These are phyloP conservation scores for Isabelozyma gotoi DNA, from an alignment of 805 yeast genomes.

Conservation along the genomic window DNA sequence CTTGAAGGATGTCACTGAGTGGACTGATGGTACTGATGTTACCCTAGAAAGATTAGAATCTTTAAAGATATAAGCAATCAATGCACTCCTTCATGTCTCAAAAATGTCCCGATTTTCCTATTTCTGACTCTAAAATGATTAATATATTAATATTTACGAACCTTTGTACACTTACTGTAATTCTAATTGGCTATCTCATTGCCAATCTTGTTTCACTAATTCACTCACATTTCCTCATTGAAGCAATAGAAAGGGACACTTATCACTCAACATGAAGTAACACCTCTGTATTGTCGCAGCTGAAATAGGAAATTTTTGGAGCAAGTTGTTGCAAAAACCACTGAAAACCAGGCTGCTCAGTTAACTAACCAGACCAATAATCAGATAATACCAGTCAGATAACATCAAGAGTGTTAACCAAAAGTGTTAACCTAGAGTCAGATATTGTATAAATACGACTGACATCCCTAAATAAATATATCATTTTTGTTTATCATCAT, in stretches of 20 bases:
- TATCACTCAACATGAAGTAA: no score
- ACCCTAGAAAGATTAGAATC: background rate
- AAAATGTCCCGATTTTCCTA: background rate
- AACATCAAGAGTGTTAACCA: background rate
- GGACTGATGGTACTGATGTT: constrained; percentile 1
- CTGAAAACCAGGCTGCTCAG: no score
- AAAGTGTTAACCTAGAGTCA: background rate
- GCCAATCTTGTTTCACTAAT: no score
- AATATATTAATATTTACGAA: background rate
- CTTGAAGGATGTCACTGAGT: constrained; percentile 4
- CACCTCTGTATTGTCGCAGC: background rate
- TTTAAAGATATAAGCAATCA: no score
- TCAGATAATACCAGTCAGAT: no score
- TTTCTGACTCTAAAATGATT: background rate
- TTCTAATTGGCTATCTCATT: no score
- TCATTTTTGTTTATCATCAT: background rate
- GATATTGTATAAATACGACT: background rate
- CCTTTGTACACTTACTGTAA: no score
- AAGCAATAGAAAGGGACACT: background rate
- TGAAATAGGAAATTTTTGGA: background rate
- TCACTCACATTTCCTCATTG: background rate
- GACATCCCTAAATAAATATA: background rate
- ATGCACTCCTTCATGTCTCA: no score
- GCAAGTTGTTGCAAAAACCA: background rate
- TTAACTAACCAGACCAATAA: no score